These are phyloP conservation scores for Paragyromitra xinjiangensis DNA, from an alignment of 495 filamentous ascomycete genomes.

Conservation along the genomic window DNA sequence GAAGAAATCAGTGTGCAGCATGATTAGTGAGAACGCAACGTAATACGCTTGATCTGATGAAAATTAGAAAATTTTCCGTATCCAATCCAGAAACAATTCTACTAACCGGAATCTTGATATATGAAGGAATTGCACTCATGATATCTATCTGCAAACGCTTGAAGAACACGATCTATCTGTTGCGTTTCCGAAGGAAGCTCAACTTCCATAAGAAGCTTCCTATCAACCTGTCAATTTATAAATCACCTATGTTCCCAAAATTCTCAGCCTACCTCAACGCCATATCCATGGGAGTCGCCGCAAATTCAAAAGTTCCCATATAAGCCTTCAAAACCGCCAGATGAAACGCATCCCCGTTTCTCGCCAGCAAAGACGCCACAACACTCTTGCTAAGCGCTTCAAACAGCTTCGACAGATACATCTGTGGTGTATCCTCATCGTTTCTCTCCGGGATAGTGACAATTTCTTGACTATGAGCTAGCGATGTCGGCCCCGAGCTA, in stretches of 20 bases:
- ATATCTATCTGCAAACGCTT: slow-evolving; percentile 95
- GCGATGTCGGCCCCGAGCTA: slow-evolving; percentile 30
- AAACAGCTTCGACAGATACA: slow-evolving; percentile 84
- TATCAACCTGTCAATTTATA: slow-evolving; percentile 42
- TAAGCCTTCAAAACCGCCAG: slow-evolving; percentile 86
- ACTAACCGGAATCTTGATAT: slow-evolving; percentile 77
- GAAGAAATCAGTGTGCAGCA: slow-evolving; percentile 97
- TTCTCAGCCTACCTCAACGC: slow-evolving; percentile 66
- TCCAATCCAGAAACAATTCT: not conserved
- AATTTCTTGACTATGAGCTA: slow-evolving; percentile 64
- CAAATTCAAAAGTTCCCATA: slow-evolving; percentile 93
- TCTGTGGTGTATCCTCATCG: slow-evolving; percentile 88
- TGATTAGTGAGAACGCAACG: slow-evolving; percentile 94
- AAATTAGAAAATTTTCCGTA: slow-evolving; percentile 26
- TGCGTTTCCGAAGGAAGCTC: slow-evolving; percentile 97
- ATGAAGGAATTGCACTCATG: slow-evolving; percentile 98
- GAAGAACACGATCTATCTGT: slow-evolving; percentile 93
- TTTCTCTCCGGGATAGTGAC: slow-evolving; percentile 76
- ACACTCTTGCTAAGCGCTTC: slow-evolving; percentile 77
- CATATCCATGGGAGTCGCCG: slow-evolving; percentile 97
- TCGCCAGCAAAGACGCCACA: slow-evolving; percentile 82
- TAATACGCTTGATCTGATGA: slow-evolving; percentile 88
- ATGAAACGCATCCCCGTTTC: slow-evolving; percentile 83
- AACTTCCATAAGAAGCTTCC: slow-evolving; percentile 95
- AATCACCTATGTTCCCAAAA: not conserved